A percentile compares a stretch with the other conserved stretches of the same genome.
Evolutionary conservation across 2,329 filamentous ascomycete genomes (phyloP).

Genomic region (Fusarium paranaense): DNA sequence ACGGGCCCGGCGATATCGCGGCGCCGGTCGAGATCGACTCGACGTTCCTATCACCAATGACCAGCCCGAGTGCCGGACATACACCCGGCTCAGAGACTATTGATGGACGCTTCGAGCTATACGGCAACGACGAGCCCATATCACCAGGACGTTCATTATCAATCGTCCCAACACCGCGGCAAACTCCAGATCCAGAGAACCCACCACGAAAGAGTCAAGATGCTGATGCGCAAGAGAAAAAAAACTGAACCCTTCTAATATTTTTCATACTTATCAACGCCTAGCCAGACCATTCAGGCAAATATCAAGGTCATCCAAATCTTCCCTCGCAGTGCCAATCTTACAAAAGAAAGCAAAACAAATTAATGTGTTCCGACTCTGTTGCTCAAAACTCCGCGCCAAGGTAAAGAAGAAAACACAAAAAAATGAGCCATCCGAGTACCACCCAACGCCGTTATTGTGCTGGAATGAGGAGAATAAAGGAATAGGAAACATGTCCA

Average conservation of each 20-base stretch:
- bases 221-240: conserved; percentile 13
- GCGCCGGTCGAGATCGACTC: conserved; percentile 67
- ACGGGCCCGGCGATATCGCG: conserved; percentile 62
- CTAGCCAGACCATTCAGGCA: conserved; percentile 43
- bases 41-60: conserved; percentile 34
- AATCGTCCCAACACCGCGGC: conserved; percentile 41
- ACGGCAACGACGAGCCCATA: conserved; percentile 50
- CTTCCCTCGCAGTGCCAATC: conserved; percentile 22
- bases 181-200: conserved; percentile 32
- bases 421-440: conserved; percentile 31
- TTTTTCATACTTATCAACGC: conserved; percentile 45
- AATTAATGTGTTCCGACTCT: conserved; percentile 36
- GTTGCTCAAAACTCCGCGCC: conserved; percentile 42
- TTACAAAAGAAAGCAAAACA: conserved; percentile 29
- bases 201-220: conserved; percentile 16
- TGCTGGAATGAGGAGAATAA: conserved; percentile 2
- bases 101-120: conserved; percentile 57
- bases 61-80: conserved; percentile 33
- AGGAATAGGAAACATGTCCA: conserved; percentile 1
- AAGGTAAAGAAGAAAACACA: conserved; percentile 11
- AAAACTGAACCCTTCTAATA: conserved; percentile 20
- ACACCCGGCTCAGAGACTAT: conserved; percentile 44
- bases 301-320: conserved; percentile 38
- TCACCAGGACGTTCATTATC: conserved; percentile 33
- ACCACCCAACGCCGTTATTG: conserved; percentile 31